Evolutionary conservation across 306 rosid species (phyloP), one percentile per base, ranked within the genome.

Genomic region (Cucurbita maxima): DNA sequence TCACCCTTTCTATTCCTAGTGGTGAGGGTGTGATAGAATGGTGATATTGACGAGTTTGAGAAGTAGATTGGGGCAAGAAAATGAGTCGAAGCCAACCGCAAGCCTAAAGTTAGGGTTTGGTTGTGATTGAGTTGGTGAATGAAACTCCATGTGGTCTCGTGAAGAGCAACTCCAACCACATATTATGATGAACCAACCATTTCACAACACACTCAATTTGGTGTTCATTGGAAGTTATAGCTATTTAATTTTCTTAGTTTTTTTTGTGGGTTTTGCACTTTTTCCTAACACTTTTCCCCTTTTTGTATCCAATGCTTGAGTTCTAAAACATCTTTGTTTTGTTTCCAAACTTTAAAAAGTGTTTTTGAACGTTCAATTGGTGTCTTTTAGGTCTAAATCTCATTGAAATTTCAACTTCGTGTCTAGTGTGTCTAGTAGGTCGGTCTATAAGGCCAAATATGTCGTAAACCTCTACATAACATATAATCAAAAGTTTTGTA

Each of bases 141-240:
- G 9, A 0, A 40, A 38, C 72, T 45, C 38, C 38, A 67, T 45
- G 38, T 7, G 53, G 8, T 38, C 55, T 47, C 57, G 43, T 68
- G 73, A 68, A 68, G 19, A 20, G 41, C 13, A 47, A 45, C 73
- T 47, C 18, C 73, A 68, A 68, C 73, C 73, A 68, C 73, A 68
- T 51, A 47, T 68, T 47, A 68, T 47, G 20, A 0, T 45, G 40
- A 44, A 67, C 11, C 55, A 45, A 68, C 55, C 73, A 66, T 66
- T 66, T 44, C 51, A 16, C 51, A 40, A 63, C 6, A 66, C 73
- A 66, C 72, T 20, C 54, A 15, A 10, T 44, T 66, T 66, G 6
- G 4, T 40, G 4, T 63, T n/a, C 25, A 6, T 15, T 62, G 48
- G 2, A 15, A 61, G 1, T 61, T 6, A 36, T 9, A 37, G 11